Conservation (phyloP, 2,329 filamentous ascomycete genomes). For the Colletotrichum nymphaeae region DNA sequence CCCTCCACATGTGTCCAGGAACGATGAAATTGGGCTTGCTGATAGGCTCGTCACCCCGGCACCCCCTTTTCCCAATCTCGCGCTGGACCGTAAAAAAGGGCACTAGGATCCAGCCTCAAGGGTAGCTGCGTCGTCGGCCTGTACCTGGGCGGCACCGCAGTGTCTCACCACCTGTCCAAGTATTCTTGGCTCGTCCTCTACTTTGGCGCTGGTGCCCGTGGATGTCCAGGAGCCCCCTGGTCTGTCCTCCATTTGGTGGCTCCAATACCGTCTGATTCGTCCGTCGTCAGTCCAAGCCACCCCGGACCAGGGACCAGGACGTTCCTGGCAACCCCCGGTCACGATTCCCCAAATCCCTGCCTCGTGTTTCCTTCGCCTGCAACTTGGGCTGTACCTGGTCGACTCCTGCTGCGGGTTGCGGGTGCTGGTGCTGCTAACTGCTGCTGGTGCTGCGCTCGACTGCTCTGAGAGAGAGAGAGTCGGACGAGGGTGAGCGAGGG, state of each 20-base stretch:
- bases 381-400: conserved; percentile 27
- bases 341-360: conserved; percentile 31
- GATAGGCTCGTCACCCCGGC: conserved; percentile 28
- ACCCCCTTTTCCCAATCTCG: conserved; percentile 35
- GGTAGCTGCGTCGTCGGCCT: conserved; percentile 30
- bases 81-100: conserved; percentile 1
- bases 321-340: conserved; percentile 22
- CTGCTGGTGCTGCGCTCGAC: neutral
- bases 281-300: conserved; percentile 20
- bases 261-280: conserved; percentile 29
- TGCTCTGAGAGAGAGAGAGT: conserved; percentile 7
- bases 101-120: conserved; percentile 28
- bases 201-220: conserved; percentile 22
- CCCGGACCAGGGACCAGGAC: conserved; percentile 2
- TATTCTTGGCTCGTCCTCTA: conserved; percentile 33
- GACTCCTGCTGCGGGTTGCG: conserved; percentile 18
- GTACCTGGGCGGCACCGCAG: conserved; percentile 33
- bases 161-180: conserved; percentile 30
- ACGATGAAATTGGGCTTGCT: conserved; percentile 24
- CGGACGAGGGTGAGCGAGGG: conserved; percentile 26
- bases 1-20: conserved; percentile 20
- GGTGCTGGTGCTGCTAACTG: neutral
- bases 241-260: conserved; percentile 1
- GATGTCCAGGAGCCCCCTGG: conserved; percentile 13
- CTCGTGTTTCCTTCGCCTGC: conserved; percentile 37